phyloP scores from a whole-genome alignment of 805 yeast species.

The Lipomyces oligophaga region DNA sequence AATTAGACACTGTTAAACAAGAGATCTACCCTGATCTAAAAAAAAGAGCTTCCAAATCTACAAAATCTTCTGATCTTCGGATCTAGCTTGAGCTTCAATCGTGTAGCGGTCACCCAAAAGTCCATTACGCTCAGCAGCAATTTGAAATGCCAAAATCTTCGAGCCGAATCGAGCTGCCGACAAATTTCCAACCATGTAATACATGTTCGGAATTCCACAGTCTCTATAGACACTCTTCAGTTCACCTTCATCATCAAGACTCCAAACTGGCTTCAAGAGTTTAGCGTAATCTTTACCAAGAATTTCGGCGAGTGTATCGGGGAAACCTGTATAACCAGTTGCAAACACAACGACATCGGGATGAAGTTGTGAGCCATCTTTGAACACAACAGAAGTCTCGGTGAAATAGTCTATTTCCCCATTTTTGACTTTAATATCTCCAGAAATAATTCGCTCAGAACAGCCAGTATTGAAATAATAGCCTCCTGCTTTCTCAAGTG shows the following conservation, averaged over 20 bases:
- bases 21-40: too few relatives aligned
- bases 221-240: constrained; percentile 41
- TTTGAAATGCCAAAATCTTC: constrained; percentile 42
- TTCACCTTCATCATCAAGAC: constrained; percentile 44
- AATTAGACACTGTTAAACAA: too few relatives aligned
- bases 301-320: constrained; percentile 41
- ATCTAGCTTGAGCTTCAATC: constrained; percentile 28
- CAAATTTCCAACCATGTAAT: constrained; percentile 45
- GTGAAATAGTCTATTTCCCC: constrained; percentile 37
- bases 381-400: constrained; percentile 39
- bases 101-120: constrained; percentile 25
- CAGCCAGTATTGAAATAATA: constrained; percentile 47
- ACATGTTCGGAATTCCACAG: constrained; percentile 43
- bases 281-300: constrained; percentile 42
- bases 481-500: constrained; percentile 45
- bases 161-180: constrained; percentile 42
- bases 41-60: too few relatives aligned
- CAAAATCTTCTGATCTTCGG: too few relatives aligned
- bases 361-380: constrained; percentile 40
- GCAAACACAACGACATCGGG: constrained; percentile 44
- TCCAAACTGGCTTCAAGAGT: constrained; percentile 41
- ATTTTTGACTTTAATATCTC: constrained; percentile 40
- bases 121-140: constrained; percentile 36
- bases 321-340: constrained; percentile 45
- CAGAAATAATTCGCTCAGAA: constrained; percentile 41